Conservation (phyloP, 2,329 filamentous ascomycete genomes). For the Fusarium odoratissimum region DNA sequence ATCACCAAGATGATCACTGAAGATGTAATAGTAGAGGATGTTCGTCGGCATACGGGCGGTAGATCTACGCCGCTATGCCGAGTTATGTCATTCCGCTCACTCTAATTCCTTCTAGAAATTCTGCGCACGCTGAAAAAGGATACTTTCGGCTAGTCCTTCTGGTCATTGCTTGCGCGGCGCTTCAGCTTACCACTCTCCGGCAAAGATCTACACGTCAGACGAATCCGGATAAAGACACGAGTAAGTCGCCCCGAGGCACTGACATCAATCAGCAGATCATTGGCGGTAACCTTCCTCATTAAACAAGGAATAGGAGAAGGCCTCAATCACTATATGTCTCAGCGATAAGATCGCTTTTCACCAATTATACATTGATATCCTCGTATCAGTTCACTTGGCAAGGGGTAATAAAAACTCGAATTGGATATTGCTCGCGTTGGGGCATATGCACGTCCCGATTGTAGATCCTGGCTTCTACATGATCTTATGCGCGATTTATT, state of each 20-base stretch:
- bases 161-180: not conserved
- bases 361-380: not conserved
- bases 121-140: not conserved
- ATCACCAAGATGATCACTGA: accelerated
- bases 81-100: not conserved
- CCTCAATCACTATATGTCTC: not conserved
- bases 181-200: not conserved
- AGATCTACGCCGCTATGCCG: conserved; percentile 7
- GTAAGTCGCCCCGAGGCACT: conserved; percentile 7
- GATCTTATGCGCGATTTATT: conserved; percentile 34
- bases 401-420: conserved; percentile 1
- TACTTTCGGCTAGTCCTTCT: not conserved
- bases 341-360: not conserved
- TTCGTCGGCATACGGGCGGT: not conserved
- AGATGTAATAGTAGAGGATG: not conserved
- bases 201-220: conserved; percentile 17
- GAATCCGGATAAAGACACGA: not conserved
- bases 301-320: not conserved
- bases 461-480: not conserved
- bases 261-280: conserved; percentile 7
- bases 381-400: not conserved
- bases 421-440: not conserved
- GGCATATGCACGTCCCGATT: conserved; percentile 18
- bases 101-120: conserved; percentile 21
- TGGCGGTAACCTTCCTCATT: not conserved